Conservation (phyloP, 2,329 filamentous ascomycete genomes). For the Colletotrichum neosansevieriae region DNA sequence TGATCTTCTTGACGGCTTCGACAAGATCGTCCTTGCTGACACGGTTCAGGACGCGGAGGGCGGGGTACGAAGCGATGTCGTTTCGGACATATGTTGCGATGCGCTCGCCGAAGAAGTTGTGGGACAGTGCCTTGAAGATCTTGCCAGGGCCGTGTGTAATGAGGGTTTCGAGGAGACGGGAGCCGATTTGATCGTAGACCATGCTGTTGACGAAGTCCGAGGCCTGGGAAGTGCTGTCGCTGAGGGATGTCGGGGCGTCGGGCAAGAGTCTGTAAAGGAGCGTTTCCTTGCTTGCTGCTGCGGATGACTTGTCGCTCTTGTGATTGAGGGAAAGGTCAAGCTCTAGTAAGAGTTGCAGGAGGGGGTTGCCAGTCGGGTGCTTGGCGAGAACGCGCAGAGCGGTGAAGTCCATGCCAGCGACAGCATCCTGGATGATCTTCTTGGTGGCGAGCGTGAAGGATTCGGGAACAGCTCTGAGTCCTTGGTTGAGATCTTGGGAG, state of each 20-base stretch:
- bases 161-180: constrained; percentile 88
- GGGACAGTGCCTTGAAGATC: constrained; percentile 89
- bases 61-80: constrained; percentile 89
- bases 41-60: constrained; percentile 83
- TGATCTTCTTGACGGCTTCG: constrained; percentile 77
- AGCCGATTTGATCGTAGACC: constrained; percentile 91
- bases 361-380: constrained; percentile 91
- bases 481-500: constrained; percentile 50
- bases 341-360: constrained; percentile 89
- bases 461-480: constrained; percentile 74
- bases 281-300: constrained; percentile 54
- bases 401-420: constrained; percentile 80
- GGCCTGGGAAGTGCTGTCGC: constrained; percentile 78
- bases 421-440: constrained; percentile 84
- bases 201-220: constrained; percentile 85
- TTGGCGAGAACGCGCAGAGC: constrained; percentile 86
- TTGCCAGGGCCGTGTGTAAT: constrained; percentile 85
- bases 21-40: constrained; percentile 88
- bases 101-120: constrained; percentile 81
- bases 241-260: constrained; percentile 77
- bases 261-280: constrained; percentile 84
- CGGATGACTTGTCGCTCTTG: constrained; percentile 71
- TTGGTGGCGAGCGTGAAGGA: constrained; percentile 82
- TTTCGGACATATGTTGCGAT: constrained; percentile 88
- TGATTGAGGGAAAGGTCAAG: constrained; percentile 83